phyloP scores from a whole-genome alignment of 2,329 filamentous ascomycete species.

The Exserohilum turcica region DNA sequence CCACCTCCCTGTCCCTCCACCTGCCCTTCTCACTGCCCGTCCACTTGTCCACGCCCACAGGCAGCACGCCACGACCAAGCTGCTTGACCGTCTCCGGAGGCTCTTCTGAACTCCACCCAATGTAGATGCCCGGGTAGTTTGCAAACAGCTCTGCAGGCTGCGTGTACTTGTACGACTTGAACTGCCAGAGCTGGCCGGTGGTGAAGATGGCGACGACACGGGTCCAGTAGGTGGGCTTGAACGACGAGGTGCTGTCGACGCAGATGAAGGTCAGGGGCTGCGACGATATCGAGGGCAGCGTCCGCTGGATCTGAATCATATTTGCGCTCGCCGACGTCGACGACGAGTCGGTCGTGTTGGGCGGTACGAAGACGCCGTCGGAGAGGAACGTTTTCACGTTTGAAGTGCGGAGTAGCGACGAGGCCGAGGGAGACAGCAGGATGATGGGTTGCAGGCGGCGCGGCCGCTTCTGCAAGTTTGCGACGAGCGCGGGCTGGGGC shows the following conservation, averaged over 20 bases:
- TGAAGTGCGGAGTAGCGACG: constrained; percentile 89
- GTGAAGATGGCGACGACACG: constrained; percentile 96
- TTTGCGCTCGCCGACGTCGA: constrained; percentile 62
- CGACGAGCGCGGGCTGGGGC: constrained; percentile 43
- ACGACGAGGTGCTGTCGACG: constrained; percentile 89
- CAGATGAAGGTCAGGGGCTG: constrained; percentile 90
- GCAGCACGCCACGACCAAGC: constrained; percentile 85
- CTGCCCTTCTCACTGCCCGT: constrained; percentile 57
- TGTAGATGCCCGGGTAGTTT: constrained; percentile 83
- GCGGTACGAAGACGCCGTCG: constrained; percentile 77
- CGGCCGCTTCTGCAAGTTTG: constrained; percentile 49
- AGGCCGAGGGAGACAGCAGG: constrained; percentile 92
- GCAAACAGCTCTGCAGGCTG: constrained; percentile 86
- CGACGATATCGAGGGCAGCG: constrained; percentile 69
- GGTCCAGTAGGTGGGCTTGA: constrained; percentile 98
- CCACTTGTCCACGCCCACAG: constrained; percentile 84
- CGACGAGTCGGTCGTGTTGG: constrained; percentile 66
- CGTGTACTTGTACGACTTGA: constrained; percentile 97
- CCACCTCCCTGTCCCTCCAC: constrained; percentile 90
- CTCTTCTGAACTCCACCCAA: constrained; percentile 88
- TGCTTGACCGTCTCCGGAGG: constrained; percentile 76
- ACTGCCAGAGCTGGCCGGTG: constrained; percentile 97
- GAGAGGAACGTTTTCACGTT: constrained; percentile 96
- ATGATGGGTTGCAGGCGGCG: constrained; percentile 78
- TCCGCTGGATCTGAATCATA: constrained; percentile 83